Evolutionary conservation across 371 early-diverging fungal genomes (phyloP), one percentile per base, ranked within the genome.

Genomic region (Dinochytrium kinnereticum): DNA sequence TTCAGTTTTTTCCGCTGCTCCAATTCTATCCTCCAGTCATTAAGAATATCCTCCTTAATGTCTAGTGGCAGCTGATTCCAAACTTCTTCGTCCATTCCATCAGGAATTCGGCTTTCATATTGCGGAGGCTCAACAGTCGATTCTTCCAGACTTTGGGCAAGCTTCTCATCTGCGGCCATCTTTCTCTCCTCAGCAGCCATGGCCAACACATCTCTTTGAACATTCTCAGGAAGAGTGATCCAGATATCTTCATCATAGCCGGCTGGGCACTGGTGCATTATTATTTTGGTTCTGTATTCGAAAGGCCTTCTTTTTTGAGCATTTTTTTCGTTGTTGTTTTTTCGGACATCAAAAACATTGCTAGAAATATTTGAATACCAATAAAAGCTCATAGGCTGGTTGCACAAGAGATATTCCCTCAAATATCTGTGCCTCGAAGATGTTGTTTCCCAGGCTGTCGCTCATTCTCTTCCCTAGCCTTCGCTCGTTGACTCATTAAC

Each of bases 231-330:
- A 66, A 66, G 38, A 44, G 2, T 37, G 15, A 3, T 10, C 51
- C 36, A 68, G 50, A 50, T 51, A 30, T 68, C 68, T 19, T 49
- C 28, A 28, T 44, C 66, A 66, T 30, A 38, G 7, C 64, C 55
- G 5, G 7, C n/a, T 53, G 64, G 64, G 36, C 19, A 31, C 57
- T n/a, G n/a, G n/a, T n/a, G n/a, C n/a, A n/a, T n/a, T n/a, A n/a
- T n/a, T n/a, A n/a, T n/a, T n/a, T n/a, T n/a, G n/a, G n/a, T n/a
- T n/a, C n/a, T n/a, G n/a, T n/a, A n/a, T n/a, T n/a, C n/a, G n/a
- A n/a, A n/a, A n/a, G n/a, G n/a, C n/a, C n/a, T n/a, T 26, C 40
- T 40, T 2, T 65, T 40, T 21, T 21, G 49, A 10, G 21, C 10
- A 44, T 44, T 44, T 44, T 21, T 44, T 44, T 44, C 21, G 13